These are phyloP conservation scores for Gossypium bickii DNA, from an alignment of 345 rosid genomes.

Conservation along the genomic window DNA sequence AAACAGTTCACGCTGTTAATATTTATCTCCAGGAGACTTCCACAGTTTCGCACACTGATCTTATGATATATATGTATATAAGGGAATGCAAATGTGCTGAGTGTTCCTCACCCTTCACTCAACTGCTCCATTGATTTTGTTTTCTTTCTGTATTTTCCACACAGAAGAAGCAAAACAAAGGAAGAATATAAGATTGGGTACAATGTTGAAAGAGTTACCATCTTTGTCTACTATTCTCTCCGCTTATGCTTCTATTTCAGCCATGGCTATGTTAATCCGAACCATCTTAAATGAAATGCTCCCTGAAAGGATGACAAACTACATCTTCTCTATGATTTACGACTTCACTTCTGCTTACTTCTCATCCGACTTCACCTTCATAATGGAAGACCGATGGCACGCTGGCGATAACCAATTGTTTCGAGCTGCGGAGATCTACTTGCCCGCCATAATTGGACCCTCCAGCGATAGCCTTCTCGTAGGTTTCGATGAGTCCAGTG, in stretches of 20 bases:
- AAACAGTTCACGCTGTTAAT: neutral
- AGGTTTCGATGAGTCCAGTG: conserved; percentile 26
- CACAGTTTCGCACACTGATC: neutral
- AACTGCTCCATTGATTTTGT: neutral
- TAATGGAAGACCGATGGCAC: conserved; percentile 38
- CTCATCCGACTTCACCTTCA: conserved; percentile 25
- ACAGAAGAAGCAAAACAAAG: neutral
- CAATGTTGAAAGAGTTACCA: conserved; percentile 19
- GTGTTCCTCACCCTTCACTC: neutral
- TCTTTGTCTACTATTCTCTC: conserved; percentile 27
- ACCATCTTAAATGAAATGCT: conserved; percentile 33
- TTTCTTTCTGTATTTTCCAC: neutral
- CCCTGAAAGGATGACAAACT: conserved; percentile 20
- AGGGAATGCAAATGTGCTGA: too few species aligned
- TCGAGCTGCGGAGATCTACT: conserved; percentile 27
- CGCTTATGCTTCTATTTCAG: conserved; percentile 28
- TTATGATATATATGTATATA: too few species aligned
- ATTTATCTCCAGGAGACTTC: neutral
- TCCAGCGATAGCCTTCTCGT: conserved; percentile 21
- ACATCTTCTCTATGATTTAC: neutral
- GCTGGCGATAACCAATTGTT: conserved; percentile 30
- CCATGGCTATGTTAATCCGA: conserved; percentile 30
- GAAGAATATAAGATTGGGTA: conserved; percentile 16
- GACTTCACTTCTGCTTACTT: conserved; percentile 15
- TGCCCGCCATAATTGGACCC: conserved; percentile 23